phyloP scores from a whole-genome alignment of 257 asterid species.

The Solanum piurae region DNA sequence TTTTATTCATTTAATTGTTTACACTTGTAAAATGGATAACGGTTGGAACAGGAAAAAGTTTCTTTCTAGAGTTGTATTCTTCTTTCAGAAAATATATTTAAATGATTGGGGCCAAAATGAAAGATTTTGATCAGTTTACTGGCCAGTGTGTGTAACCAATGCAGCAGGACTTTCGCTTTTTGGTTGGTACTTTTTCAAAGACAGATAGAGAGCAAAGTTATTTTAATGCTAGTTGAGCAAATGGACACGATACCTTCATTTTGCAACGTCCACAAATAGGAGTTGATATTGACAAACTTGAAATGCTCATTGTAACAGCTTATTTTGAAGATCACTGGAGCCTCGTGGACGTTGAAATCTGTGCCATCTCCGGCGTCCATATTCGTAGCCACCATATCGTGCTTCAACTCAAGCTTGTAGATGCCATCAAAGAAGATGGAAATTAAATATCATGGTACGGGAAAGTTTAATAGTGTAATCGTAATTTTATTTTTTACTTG shows the following conservation, averaged over 20 bases:
- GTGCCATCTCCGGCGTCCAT: constrained; percentile 74
- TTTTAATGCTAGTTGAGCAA: too few relatives aligned
- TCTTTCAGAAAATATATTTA: background rate
- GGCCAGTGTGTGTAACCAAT: background rate
- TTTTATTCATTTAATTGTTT: background rate
- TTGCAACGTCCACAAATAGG: constrained; percentile 47
- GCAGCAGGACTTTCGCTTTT: background rate
- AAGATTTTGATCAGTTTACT: background rate
- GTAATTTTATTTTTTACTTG: background rate
- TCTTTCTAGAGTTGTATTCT: background rate
- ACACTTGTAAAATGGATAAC: background rate
- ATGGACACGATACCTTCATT: background rate
- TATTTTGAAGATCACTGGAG: constrained; percentile 57
- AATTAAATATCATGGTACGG: constrained; percentile 38
- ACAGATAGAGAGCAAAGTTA: background rate
- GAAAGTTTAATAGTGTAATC: background rate
- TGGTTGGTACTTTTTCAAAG: background rate
- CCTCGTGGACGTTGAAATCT: constrained; percentile 63
- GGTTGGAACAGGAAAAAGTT: background rate
- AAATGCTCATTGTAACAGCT: constrained; percentile 37
- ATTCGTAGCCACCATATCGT: constrained; percentile 49
- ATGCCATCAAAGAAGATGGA: constrained; percentile 80
- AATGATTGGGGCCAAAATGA: background rate
- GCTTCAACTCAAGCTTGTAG: constrained; percentile 59
- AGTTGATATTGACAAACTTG: constrained; percentile 56